These are phyloP conservation scores for Phytophthora syringae DNA, from an alignment of 352 stramenopile species.

Conservation along the genomic window DNA sequence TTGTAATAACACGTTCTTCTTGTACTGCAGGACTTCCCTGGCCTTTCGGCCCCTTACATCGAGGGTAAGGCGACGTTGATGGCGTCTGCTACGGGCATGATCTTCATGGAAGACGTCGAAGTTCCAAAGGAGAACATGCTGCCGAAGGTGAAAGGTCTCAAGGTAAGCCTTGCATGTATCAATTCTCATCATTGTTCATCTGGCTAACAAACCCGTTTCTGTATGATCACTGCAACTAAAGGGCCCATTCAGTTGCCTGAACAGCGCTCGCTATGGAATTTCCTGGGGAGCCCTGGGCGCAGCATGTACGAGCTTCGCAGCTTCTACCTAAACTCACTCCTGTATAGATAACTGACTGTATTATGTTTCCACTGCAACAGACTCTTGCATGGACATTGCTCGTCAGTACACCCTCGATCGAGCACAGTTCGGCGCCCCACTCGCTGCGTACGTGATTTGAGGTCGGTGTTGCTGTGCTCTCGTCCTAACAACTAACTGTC, in stretches of 20 bases:
- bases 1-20: background rate
- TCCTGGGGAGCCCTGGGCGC: constrained; percentile 96
- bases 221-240: constrained; percentile 19
- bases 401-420: constrained; percentile 96
- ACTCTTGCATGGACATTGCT: constrained; percentile 94
- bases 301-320: constrained; percentile 66
- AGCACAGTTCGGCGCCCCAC: constrained; percentile 95
- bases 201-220: constrained; percentile 1
- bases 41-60: constrained; percentile 95
- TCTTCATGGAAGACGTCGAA: constrained; percentile 97
- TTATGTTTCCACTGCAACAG: constrained; percentile 31
- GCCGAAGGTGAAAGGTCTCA: constrained; percentile 86
- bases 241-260: constrained; percentile 98
- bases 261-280: constrained; percentile 98
- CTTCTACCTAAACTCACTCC: background rate
- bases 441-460: constrained; percentile 94
- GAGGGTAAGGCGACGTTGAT: constrained; percentile 97
- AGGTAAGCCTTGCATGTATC: constrained; percentile 36
- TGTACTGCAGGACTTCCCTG: constrained; percentile 80
- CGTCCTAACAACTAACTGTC: background rate
- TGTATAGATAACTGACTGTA: constrained; percentile 4
- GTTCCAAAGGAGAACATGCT: constrained; percentile 96
- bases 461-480: no score
- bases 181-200: background rate
- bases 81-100: constrained; percentile 96